A percentile compares a stretch with the other conserved stretches of the same genome.
Conservation (phyloP, 352 stramenopile genomes). For the Pythium biforme region DNA sequence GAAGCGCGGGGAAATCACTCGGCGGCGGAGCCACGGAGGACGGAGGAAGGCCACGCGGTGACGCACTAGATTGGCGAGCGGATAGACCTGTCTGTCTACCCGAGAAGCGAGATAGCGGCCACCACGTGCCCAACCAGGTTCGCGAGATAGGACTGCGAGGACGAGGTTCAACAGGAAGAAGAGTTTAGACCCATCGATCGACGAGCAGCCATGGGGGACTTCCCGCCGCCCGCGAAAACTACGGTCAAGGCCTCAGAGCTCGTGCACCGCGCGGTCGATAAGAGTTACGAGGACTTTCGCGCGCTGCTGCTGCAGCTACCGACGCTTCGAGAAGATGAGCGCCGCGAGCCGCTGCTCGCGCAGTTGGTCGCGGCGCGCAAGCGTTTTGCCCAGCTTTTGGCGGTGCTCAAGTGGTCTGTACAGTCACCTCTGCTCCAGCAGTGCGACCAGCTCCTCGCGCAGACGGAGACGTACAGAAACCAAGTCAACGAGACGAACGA, state of each 20-base stretch:
- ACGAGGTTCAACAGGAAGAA: slow-evolving; percentile 1
- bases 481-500: slow-evolving; percentile 84
- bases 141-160: neutral
- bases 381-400: slow-evolving; percentile 75
- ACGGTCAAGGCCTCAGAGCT: slow-evolving; percentile 76
- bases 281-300: slow-evolving; percentile 83
- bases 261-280: slow-evolving; percentile 74
- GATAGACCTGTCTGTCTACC: too few relatives aligned
- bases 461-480: slow-evolving; percentile 64
- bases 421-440: slow-evolving; percentile 76
- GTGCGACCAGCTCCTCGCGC: slow-evolving; percentile 59
- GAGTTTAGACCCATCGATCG: neutral
- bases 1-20: neutral
- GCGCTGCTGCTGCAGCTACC: slow-evolving; percentile 68
- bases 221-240: slow-evolving; percentile 54
- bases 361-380: slow-evolving; percentile 61
- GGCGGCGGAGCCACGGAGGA: neutral
- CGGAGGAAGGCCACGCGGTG: neutral
- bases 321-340: slow-evolving; percentile 68
- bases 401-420: slow-evolving; percentile 85
- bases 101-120: too few relatives aligned
- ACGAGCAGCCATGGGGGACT: slow-evolving; percentile 53
- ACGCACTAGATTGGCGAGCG: too few relatives aligned
- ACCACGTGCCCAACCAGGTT: neutral
- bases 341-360: slow-evolving; percentile 62